Evolutionary conservation across 148 eudicot genomes (phyloP), one percentile per base, ranked within the genome.

Genomic region (Amaranthus hypochondriacus): DNA sequence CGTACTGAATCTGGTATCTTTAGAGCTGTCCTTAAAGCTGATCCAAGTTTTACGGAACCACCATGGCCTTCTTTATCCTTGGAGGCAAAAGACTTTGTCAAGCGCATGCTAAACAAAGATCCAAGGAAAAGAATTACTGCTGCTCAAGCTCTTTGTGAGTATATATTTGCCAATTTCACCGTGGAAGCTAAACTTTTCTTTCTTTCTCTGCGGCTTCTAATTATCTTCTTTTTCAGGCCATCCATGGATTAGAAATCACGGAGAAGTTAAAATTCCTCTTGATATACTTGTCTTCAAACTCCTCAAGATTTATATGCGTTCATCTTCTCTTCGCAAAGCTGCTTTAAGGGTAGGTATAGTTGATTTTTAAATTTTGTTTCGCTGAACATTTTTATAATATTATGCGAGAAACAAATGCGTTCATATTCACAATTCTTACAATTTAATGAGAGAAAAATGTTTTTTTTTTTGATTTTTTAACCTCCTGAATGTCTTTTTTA

Each of bases 1-100:
- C 89, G 99, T 28, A 89, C 96, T 21, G 99, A 95, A 82, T 95
- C 99, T 58, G 99, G 97, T 51, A 95, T 95, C 50, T 95, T 95
- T 77, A 80, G 92, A 66, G 85, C 97, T 0, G 94, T 92, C 73
- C 83, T 95, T 42, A 95, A 92, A 87, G 92, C 97, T 6, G 99
- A 95, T 76, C 99, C 96, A 43, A 87, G 81, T 83, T 95, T 90
- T 62, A 91, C 82, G 48, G 99, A 95, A 83, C 89, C 85, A 71
- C 99, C 96, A 56, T 95, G 99, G 99, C 94, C 97, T 74, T 80
- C 89, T 15, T 70, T 92, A 58, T 87, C 97, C 72, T 69, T 88
- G 4, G 96, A 90, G 78, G 99, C 94, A 46, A 90, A 83, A 85
- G 99, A 95, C 69, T 90, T 95, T 62, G 93, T 92, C 70, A 95